phyloP scores from a whole-genome alignment of 2,329 filamentous ascomycete species.

The Metarhizium guizhouense region DNA sequence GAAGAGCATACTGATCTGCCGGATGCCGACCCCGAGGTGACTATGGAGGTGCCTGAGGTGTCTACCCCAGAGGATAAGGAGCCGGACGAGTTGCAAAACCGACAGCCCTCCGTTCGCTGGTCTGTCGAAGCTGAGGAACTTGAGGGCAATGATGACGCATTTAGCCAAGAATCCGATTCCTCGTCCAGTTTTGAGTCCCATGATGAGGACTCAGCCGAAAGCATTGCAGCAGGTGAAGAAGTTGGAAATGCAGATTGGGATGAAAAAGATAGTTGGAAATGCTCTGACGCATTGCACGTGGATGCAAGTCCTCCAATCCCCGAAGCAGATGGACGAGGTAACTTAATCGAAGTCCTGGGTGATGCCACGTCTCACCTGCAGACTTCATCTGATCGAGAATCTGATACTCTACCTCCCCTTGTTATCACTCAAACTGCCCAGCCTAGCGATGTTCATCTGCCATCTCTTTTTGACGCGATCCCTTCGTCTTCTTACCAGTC shows the following conservation, averaged over 20 bases:
- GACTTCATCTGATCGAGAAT: background rate
- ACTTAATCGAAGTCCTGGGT: too few species aligned
- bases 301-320: background rate
- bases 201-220: background rate
- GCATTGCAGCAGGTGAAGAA: background rate
- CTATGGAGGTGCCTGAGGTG: background rate
- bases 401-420: background rate
- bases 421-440: background rate
- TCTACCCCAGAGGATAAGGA: background rate
- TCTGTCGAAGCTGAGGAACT: background rate
- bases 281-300: background rate
- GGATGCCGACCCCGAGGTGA: background rate
- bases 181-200: background rate
- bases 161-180: background rate
- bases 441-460: background rate
- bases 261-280: background rate
- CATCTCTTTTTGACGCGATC: background rate
- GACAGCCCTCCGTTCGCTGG: background rate
- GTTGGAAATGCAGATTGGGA: background rate
- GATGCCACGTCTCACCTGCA: background rate
- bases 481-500: background rate
- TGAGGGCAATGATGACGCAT: background rate
- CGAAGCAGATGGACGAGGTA: background rate
- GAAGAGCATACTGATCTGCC: slow-evolving; percentile 2
- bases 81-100: background rate